Conservation (phyloP, 2,329 filamentous ascomycete species). For the Claviceps sp. region DNA sequence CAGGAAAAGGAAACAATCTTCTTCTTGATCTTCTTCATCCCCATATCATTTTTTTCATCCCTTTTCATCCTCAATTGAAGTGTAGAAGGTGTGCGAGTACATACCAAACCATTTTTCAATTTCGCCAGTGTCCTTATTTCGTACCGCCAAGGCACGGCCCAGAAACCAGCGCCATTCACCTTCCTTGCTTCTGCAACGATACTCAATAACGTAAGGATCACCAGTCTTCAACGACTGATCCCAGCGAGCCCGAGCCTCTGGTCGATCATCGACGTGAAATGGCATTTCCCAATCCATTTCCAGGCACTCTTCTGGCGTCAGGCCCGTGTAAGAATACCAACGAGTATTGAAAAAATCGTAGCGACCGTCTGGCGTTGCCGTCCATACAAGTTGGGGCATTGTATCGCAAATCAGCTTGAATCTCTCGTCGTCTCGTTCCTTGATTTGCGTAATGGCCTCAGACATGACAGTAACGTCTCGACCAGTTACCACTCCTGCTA, state of each 20-base stretch:
- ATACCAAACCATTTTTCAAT: conserved; percentile 68
- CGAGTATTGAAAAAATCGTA: conserved; percentile 63
- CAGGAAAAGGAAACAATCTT: no score
- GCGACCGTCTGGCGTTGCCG: conserved; percentile 48
- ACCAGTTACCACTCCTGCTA: conserved; percentile 59
- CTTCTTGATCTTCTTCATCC: no score
- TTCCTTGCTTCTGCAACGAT: conserved; percentile 50
- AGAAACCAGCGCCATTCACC: conserved; percentile 72
- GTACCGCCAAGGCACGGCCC: conserved; percentile 55
- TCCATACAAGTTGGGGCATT: conserved; percentile 63
- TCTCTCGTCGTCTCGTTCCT: conserved; percentile 55
- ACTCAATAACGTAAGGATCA: conserved; percentile 56
- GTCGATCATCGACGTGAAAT: conserved; percentile 59
- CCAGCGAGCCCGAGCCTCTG: conserved; percentile 44
- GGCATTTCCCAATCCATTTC: conserved; percentile 48
- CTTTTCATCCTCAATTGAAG: no score
- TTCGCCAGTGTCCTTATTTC: conserved; percentile 48
- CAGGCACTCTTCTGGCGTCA: conserved; percentile 47
- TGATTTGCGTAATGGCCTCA: conserved; percentile 55
- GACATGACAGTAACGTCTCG: conserved; percentile 60
- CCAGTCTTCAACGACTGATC: conserved; percentile 50
- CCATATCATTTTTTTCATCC: not conserved
- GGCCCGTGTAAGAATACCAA: conserved; percentile 71
- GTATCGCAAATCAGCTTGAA: conserved; percentile 67
- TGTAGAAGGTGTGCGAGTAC: conserved; percentile 4